These are phyloP conservation scores for Eucalyptus sp. DNA, from an alignment of 345 rosid species.

Conservation along the genomic window DNA sequence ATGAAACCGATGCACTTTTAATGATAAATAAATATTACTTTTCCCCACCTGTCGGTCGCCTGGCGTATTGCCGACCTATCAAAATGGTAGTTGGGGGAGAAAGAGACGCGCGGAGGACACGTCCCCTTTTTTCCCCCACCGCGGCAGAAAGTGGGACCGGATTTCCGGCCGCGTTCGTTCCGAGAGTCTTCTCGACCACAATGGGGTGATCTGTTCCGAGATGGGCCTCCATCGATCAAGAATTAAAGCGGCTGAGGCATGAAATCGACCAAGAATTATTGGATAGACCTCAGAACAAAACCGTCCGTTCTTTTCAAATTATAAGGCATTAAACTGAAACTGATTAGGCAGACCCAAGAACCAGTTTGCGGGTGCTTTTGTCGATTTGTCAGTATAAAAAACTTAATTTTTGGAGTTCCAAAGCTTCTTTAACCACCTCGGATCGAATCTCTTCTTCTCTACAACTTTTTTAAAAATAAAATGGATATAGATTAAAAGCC, in stretches of 20 bases:
- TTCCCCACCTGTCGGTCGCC: neutral
- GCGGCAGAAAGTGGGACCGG: neutral
- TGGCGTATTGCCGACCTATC: neutral
- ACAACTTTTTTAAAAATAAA: neutral
- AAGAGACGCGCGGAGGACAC: neutral
- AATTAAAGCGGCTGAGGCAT: neutral
- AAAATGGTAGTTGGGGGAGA: neutral
- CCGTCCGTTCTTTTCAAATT: too few relatives aligned
- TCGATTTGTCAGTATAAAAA: neutral
- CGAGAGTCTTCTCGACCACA: neutral
- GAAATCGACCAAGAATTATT: neutral
- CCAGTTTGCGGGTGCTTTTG: too few relatives aligned
- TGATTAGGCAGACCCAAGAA: neutral
- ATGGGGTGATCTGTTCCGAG: neutral
- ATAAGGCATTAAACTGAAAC: neutral
- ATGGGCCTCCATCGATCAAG: neutral
- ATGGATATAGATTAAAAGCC: accelerated
- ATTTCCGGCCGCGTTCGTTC: neutral
- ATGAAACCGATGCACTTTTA: neutral
- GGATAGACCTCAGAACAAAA: accelerated
- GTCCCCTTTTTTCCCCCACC: accelerated
- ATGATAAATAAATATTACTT: neutral
- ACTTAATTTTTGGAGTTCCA: neutral
- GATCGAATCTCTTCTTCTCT: neutral
- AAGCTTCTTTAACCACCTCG: neutral